These are phyloP conservation scores for Austroboletus sp. DNA, from an alignment of 1,284 basidiomycete genomes.

Conservation along the genomic window DNA sequence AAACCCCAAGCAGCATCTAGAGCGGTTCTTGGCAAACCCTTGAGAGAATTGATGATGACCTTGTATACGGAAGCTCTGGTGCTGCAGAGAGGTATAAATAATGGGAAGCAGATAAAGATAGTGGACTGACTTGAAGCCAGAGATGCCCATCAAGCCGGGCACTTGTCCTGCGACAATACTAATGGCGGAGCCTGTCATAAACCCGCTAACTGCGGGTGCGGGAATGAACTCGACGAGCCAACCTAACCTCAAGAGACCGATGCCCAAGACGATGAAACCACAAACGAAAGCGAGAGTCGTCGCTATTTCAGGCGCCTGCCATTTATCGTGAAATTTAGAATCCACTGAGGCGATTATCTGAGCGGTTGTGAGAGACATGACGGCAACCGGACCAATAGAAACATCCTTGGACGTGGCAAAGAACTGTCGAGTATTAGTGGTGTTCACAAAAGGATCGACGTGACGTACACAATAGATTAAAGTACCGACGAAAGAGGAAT, in stretches of 20 bases:
- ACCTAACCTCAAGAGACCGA: constrained; percentile 87
- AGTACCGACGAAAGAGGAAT: constrained; percentile 90
- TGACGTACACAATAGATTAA: constrained; percentile 68
- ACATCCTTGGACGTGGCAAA: constrained; percentile 95
- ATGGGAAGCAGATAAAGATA: neutral
- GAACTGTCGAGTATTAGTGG: constrained; percentile 42
- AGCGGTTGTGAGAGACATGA: constrained; percentile 91
- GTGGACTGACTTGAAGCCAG: constrained; percentile 65
- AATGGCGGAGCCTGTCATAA: constrained; percentile 87
- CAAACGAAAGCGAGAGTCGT: constrained; percentile 82
- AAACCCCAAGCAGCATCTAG: constrained; percentile 90
- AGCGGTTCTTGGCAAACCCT: constrained; percentile 64
- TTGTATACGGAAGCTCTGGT: constrained; percentile 80
- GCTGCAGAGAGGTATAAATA: constrained; percentile 34
- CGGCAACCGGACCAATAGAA: constrained; percentile 92
- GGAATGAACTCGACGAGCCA: constrained; percentile 97
- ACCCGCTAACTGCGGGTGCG: constrained; percentile 85
- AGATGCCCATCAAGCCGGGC: constrained; percentile 78
- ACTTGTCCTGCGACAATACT: constrained; percentile 83
- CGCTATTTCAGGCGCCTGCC: constrained; percentile 70
- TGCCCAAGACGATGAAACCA: constrained; percentile 88
- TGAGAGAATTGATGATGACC: constrained; percentile 89
- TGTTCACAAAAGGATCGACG: constrained; percentile 12
- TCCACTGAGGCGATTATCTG: constrained; percentile 72
- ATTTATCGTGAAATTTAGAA: constrained; percentile 46